Conservation (phyloP, 345 rosid species). For the Lepidium sativum region DNA sequence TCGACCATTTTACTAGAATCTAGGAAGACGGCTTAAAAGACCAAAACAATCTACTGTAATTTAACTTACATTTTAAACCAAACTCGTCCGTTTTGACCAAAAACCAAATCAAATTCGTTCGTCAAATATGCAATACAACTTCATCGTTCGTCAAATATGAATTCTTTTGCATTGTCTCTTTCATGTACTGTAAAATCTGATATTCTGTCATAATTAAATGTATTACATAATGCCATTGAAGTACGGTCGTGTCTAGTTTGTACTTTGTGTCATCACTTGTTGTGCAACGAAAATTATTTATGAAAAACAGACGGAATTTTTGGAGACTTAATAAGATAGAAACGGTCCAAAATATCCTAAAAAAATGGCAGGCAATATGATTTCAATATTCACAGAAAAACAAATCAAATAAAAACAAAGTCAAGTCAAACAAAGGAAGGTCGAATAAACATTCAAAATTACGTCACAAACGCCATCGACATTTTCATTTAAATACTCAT, state of each 20-base stretch:
- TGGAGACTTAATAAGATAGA: neutral
- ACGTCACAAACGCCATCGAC: neutral
- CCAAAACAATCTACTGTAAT: neutral
- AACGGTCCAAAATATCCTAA: slow-evolving; percentile 13
- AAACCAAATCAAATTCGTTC: no score
- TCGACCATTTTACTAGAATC: neutral
- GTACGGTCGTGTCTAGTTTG: neutral
- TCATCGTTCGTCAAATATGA: neutral
- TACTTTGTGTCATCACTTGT: neutral
- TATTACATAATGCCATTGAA: neutral
- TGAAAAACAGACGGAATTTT: slow-evolving; percentile 7
- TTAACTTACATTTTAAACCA: no score
- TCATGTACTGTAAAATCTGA: neutral
- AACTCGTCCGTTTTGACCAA: no score
- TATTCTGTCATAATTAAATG: no score
- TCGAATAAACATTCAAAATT: slow-evolving; percentile 5
- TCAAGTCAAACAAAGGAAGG: slow-evolving; percentile 20
- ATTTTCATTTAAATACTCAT: slow-evolving; percentile 11
- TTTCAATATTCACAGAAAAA: neutral
- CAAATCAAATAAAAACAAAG: slow-evolving; percentile 23
- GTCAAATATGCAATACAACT: neutral
- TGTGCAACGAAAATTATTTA: neutral
- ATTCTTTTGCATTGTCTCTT: neutral
- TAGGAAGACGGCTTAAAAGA: slow-evolving; percentile 11
- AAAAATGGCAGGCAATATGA: slow-evolving; percentile 18